These are phyloP conservation scores for Xylaria palmicola DNA, from an alignment of 495 filamentous ascomycete genomes.

Conservation along the genomic window DNA sequence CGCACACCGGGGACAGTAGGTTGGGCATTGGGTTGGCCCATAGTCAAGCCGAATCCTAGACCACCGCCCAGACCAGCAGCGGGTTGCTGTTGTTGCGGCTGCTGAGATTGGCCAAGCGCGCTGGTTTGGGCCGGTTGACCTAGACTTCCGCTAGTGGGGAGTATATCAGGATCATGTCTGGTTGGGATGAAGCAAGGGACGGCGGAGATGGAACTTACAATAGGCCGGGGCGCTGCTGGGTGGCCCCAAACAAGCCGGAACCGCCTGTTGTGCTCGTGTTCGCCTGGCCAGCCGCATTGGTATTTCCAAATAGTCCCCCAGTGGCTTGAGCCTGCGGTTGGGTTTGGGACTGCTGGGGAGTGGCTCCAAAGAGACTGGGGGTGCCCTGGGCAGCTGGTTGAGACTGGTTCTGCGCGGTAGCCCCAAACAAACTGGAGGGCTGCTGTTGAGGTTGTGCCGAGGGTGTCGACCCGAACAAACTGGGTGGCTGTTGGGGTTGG, in stretches of 20 bases:
- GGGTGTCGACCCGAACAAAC: conserved; percentile 16
- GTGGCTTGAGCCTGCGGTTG: conserved; percentile 32
- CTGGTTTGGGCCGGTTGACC: conserved; percentile 22
- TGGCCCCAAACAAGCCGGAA: conserved; percentile 32
- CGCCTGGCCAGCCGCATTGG: conserved; percentile 34
- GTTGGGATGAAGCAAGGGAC: neutral
- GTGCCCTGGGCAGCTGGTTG: conserved; percentile 22
- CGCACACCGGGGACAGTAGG: conserved; percentile 67
- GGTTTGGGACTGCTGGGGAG: conserved; percentile 2
- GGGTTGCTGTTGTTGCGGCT: conserved; percentile 43
- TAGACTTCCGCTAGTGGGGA: conserved; percentile 19
- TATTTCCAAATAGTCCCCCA: conserved; percentile 46
- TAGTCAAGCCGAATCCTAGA: conserved; percentile 38
- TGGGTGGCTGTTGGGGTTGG: conserved; percentile 17
- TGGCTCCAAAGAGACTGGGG: conserved; percentile 1
- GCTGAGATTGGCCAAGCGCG: conserved; percentile 38
- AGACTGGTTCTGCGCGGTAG: conserved; percentile 27
- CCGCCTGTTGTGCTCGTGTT: conserved; percentile 29
- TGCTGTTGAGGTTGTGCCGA: conserved; percentile 31
- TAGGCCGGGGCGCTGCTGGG: conserved; percentile 38
- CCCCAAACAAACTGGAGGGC: conserved; percentile 37
- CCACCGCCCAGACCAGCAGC: conserved; percentile 27
- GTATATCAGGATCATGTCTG: conserved; percentile 22
- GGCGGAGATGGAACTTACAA: conserved; percentile 46
- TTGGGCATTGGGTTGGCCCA: conserved; percentile 46